phyloP scores from a whole-genome alignment of 352 stramenopile genomes.

The Globisporangium cystogenes region DNA sequence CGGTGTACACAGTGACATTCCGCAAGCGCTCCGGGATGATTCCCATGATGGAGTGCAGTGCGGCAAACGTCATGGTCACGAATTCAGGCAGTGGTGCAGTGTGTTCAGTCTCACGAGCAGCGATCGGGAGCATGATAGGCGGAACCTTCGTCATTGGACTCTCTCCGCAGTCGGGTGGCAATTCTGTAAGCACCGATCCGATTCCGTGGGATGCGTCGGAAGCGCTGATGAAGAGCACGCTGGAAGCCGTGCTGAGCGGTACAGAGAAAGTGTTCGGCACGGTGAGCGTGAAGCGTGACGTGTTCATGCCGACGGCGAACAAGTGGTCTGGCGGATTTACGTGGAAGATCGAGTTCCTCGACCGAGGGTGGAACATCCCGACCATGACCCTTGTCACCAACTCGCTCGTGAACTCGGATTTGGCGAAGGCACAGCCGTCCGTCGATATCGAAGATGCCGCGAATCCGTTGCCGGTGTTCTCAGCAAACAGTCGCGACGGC shows the following conservation, averaged over 20 bases:
- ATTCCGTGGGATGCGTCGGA: constrained; percentile 81
- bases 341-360: constrained; percentile 92
- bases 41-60: constrained; percentile 41
- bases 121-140: constrained; percentile 60
- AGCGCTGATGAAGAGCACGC: constrained; percentile 40
- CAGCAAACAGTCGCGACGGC: constrained; percentile 72
- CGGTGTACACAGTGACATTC: constrained; percentile 62
- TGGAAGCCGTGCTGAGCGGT: constrained; percentile 35
- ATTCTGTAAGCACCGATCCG: constrained; percentile 10
- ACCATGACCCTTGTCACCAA: constrained; percentile 37
- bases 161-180: constrained; percentile 27
- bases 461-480: constrained; percentile 35
- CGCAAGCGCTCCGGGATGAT: constrained; percentile 49
- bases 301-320: constrained; percentile 75
- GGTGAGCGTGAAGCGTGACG: constrained; percentile 71
- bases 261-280: constrained; percentile 79
- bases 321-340: constrained; percentile 93
- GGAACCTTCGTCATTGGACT: constrained; percentile 59
- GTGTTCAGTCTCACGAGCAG: constrained; percentile 32
- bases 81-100: constrained; percentile 11
- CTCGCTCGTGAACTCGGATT: constrained; percentile 23
- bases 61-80: constrained; percentile 23
- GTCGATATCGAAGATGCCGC: constrained; percentile 41
- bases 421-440: constrained; percentile 10
- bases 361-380: constrained; percentile 80